A percentile compares a stretch with the other conserved stretches of the same genome.
phyloP scores from a whole-genome alignment of 345 rosid genomes.

The Acer saccharum region DNA sequence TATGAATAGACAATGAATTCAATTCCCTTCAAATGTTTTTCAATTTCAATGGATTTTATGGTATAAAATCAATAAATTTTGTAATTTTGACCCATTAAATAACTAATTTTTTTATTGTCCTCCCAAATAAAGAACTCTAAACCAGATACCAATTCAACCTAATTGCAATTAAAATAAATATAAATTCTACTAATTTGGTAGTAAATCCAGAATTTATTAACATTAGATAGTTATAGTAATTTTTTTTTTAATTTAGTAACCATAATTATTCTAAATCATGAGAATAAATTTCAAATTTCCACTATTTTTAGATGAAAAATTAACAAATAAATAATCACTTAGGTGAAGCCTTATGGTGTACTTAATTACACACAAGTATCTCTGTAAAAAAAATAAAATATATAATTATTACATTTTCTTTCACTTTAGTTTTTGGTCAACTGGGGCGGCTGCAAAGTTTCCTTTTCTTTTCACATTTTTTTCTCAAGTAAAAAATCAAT shows the following conservation, averaged over 20 bases:
- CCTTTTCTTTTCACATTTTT: neutral
- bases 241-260: too few relatives aligned
- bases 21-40: neutral
- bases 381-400: neutral
- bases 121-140: neutral
- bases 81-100: neutral
- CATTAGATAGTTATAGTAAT: neutral
- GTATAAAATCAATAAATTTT: neutral
- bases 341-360: neutral
- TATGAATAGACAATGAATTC: neutral
- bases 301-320: too few relatives aligned
- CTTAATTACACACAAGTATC: neutral
- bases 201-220: neutral
- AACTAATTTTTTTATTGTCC: neutral
- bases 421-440: conserved; percentile 6
- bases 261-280: neutral
- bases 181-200: neutral
- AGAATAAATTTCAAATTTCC: neutral
- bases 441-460: conserved; percentile 9
- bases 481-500: neutral
- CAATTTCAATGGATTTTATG: neutral
- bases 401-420: neutral
- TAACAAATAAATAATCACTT: too few relatives aligned
- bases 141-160: neutral
- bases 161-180: neutral